A percentile compares a stretch with the other conserved stretches of the same genome.
Conservation (phyloP, 495 filamentous ascomycete genomes). For the Xylaria intraflava region DNA sequence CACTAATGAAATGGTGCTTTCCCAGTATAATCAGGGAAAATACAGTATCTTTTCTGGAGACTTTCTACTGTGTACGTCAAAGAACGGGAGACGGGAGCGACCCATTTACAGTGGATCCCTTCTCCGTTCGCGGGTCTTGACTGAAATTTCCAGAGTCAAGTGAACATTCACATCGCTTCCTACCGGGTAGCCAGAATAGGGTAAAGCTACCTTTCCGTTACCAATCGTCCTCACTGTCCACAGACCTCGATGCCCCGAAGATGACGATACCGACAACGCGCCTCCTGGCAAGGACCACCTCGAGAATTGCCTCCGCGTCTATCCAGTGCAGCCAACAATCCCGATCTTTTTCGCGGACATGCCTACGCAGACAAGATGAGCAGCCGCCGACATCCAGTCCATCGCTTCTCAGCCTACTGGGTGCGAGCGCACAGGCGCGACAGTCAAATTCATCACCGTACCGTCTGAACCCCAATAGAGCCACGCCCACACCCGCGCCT, state of each 20-base stretch:
- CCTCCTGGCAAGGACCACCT: constrained; percentile 38
- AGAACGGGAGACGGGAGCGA: too few species aligned
- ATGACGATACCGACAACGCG: constrained; percentile 43
- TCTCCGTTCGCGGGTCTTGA: too few species aligned
- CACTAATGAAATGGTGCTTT: too few species aligned
- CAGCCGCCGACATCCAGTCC: neutral
- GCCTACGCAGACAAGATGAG: neutral
- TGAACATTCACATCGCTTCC: neutral
- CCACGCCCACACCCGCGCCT: too few species aligned
- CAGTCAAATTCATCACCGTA: neutral
- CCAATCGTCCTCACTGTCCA: neutral
- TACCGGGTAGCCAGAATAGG: neutral
- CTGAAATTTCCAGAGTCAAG: too few species aligned
- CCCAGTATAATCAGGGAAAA: too few species aligned
- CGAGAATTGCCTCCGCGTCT: constrained; percentile 17
- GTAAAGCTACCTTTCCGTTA: neutral
- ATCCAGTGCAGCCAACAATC: constrained; percentile 24
- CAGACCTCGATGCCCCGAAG: constrained; percentile 17
- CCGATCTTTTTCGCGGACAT: constrained; percentile 40
- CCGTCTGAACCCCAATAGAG: too few species aligned
- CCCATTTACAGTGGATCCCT: too few species aligned
- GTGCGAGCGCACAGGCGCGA: neutral
- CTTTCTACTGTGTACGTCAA: too few species aligned
- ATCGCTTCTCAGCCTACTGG: neutral
- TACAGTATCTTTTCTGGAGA: too few species aligned